Evolutionary conservation across 2,329 filamentous ascomycete species (phyloP).

Genomic region (Bipolaris oryzae): DNA sequence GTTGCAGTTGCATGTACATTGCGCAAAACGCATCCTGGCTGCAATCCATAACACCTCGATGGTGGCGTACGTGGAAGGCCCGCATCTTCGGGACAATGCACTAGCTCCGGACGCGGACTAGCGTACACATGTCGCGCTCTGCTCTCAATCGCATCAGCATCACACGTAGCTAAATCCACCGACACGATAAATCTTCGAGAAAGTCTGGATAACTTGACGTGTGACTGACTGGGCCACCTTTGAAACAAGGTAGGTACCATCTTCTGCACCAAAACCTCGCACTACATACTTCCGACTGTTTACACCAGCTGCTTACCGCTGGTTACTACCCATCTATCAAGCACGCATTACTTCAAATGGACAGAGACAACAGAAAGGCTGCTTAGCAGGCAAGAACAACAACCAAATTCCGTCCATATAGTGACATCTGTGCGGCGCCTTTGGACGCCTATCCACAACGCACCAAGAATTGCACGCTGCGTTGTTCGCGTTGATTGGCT

Average conservation of each 20-base stretch:
- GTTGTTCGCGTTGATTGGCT: slow-evolving; percentile 21
- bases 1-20: slow-evolving; percentile 22
- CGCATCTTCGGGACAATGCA: slow-evolving; percentile 1
- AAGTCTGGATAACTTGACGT: not conserved
- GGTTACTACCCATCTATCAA: slow-evolving; percentile 14
- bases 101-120: slow-evolving; percentile 12
- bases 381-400: not conserved
- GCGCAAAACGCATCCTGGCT: slow-evolving; percentile 15
- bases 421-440: slow-evolving; percentile 12
- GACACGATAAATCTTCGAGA: not conserved
- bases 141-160: slow-evolving; percentile 5
- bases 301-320: slow-evolving; percentile 15
- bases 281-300: not conserved
- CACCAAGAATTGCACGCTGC: slow-evolving; percentile 5
- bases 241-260: not conserved
- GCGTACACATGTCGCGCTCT: not conserved
- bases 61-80: slow-evolving; percentile 19
- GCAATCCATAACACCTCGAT: slow-evolving; percentile 7
- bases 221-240: not conserved
- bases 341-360: slow-evolving; percentile 24
- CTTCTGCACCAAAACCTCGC: not conserved
- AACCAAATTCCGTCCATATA: slow-evolving; percentile 6
- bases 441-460: slow-evolving; percentile 10
- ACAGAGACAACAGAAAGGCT: slow-evolving; percentile 12
- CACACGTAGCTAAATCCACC: not conserved